Percentiles rank a stretch among this genome's conserved stretches.
These are phyloP conservation scores for Extremus antarcticus DNA, from an alignment of 495 filamentous ascomycete genomes.

Conservation along the genomic window DNA sequence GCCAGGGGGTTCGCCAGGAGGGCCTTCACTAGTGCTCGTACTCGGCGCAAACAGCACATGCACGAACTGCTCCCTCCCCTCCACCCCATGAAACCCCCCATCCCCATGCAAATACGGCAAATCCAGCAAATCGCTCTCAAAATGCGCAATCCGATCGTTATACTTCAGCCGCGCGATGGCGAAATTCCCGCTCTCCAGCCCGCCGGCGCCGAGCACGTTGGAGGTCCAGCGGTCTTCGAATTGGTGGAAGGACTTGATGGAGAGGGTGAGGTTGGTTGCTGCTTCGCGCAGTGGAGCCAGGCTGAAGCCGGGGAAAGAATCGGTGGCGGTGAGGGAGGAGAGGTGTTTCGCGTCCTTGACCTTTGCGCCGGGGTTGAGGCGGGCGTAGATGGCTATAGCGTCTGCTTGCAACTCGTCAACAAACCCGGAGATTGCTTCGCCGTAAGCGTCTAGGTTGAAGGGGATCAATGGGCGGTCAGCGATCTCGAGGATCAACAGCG, in stretches of 20 bases:
- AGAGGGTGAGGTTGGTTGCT: constrained; percentile 53
- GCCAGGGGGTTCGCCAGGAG: no score
- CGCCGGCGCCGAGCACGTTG: constrained; percentile 50
- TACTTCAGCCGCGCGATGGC: constrained; percentile 52
- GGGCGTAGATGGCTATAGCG: constrained; percentile 37
- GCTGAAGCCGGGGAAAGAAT: constrained; percentile 16
- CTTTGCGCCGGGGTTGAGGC: constrained; percentile 38
- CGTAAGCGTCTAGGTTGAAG: constrained; percentile 73
- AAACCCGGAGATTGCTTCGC: constrained; percentile 48
- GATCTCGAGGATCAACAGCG: constrained; percentile 74
- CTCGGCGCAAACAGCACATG: constrained; percentile 83
- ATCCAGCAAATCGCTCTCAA: constrained; percentile 78
- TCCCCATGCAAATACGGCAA: constrained; percentile 43
- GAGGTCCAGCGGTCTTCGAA: constrained; percentile 68
- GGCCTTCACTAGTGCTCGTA: constrained; percentile 68
- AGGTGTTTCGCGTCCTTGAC: constrained; percentile 26
- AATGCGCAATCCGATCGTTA: constrained; percentile 50
- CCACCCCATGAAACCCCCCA: constrained; percentile 39
- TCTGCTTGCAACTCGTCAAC: constrained; percentile 48
- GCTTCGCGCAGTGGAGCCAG: constrained; percentile 44
- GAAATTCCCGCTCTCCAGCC: constrained; percentile 57
- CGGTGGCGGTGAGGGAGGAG: background rate
- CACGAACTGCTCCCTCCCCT: constrained; percentile 86
- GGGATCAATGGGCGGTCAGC: constrained; percentile 70
- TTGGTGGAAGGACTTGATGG: constrained; percentile 53